phyloP scores from a whole-genome alignment of 805 yeast species.

The Teunomyces stri region DNA sequence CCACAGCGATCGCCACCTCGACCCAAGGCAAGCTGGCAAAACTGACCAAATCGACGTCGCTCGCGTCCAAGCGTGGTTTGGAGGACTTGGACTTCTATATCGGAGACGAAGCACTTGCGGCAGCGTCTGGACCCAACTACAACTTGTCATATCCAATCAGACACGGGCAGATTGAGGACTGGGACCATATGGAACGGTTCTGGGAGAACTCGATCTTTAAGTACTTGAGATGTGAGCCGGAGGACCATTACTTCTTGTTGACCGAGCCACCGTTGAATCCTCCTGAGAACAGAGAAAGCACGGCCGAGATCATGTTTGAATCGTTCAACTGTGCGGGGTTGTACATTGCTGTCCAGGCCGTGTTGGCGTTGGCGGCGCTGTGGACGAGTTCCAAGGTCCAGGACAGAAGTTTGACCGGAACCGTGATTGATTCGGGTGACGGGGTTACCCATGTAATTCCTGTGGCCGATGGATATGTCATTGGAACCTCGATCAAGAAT shows the following conservation, averaged over 20 bases:
- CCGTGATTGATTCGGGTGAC: constrained; percentile 97
- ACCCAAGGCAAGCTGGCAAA: constrained; percentile 40
- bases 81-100: constrained; percentile 92
- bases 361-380: constrained; percentile 95
- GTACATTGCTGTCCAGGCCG: constrained; percentile 98
- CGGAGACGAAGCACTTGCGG: constrained; percentile 91
- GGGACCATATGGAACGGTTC: constrained; percentile 99
- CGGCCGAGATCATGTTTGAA: constrained; percentile 99
- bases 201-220: constrained; percentile 98
- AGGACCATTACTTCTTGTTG: constrained; percentile 90
- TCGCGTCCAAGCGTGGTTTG: constrained; percentile 77
- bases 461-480: constrained; percentile 98
- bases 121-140: constrained; percentile 89
- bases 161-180: constrained; percentile 97
- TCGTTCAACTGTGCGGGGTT: constrained; percentile 98
- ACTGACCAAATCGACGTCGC: constrained; percentile 39
- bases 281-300: constrained; percentile 98
- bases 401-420: constrained; percentile 95
- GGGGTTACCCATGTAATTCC: constrained; percentile 99
- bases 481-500: constrained; percentile 95
- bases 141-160: constrained; percentile 88
- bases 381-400: constrained; percentile 97
- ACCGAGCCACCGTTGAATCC: constrained; percentile 99
- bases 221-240: constrained; percentile 96
- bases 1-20: constrained; percentile 92